These are phyloP conservation scores for Sporopachydermia lactativora DNA, from an alignment of 805 yeast species.

Conservation along the genomic window DNA sequence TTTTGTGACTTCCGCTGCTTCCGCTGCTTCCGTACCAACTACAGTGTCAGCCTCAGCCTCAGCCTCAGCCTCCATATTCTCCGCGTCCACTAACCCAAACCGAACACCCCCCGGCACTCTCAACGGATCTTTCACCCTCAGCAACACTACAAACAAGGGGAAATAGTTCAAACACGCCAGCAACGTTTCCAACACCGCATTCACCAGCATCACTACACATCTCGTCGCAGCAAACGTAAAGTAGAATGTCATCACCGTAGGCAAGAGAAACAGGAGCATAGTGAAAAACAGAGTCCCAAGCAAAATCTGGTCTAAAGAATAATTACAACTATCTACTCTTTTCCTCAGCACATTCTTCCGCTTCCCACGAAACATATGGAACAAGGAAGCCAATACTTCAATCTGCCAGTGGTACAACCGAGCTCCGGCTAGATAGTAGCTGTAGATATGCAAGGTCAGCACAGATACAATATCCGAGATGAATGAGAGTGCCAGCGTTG, in stretches of 20 bases:
- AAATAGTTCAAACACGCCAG: slow-evolving; percentile 64
- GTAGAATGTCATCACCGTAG: slow-evolving; percentile 82
- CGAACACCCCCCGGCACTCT: slow-evolving; percentile 49
- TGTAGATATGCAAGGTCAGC: slow-evolving; percentile 54
- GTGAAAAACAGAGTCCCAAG: slow-evolving; percentile 84
- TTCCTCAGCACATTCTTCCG: slow-evolving; percentile 73
- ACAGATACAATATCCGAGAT: slow-evolving; percentile 50
- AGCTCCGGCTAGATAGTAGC: slow-evolving; percentile 70
- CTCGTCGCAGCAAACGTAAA: slow-evolving; percentile 51
- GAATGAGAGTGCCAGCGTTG: slow-evolving; percentile 55
- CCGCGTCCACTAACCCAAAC: slow-evolving; percentile 12
- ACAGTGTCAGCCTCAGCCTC: slow-evolving; percentile 3
- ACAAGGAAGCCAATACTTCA: slow-evolving; percentile 52
- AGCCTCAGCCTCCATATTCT: slow-evolving; percentile 3
- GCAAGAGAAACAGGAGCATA: slow-evolving; percentile 60
- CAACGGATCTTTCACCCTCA: slow-evolving; percentile 68
- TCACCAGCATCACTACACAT: slow-evolving; percentile 31
- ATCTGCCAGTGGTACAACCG: slow-evolving; percentile 68
- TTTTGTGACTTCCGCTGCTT: neutral
- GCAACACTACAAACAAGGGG: slow-evolving; percentile 72
- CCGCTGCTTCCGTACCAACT: neutral
- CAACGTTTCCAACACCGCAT: slow-evolving; percentile 40
- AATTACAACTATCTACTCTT: slow-evolving; percentile 75
- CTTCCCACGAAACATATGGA: slow-evolving; percentile 79
- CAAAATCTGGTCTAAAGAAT: slow-evolving; percentile 74